Conservation (phyloP, 2,329 filamentous ascomycete species). For the Chaetomiaceae sp. region DNA sequence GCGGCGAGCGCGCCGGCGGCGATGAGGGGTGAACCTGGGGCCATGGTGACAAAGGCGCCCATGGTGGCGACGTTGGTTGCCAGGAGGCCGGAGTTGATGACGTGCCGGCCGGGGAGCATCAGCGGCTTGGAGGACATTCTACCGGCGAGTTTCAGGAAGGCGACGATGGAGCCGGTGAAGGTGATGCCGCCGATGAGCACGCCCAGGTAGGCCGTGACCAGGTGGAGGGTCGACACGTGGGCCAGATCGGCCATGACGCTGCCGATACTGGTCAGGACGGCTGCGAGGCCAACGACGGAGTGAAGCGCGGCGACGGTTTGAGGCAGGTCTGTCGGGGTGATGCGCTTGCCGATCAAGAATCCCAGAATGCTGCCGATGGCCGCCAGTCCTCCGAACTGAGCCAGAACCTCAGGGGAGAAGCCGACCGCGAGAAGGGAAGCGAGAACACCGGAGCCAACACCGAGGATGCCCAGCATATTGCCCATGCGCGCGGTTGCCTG, state of each 20-base stretch:
- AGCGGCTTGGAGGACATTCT: conserved; percentile 75
- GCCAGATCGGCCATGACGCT: conserved; percentile 73
- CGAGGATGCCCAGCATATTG: conserved; percentile 81
- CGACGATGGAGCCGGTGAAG: conserved; percentile 86
- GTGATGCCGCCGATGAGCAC: conserved; percentile 85
- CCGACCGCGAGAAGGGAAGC: conserved; percentile 78
- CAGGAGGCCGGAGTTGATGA: conserved; percentile 70
- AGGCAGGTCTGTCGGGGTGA: conserved; percentile 81
- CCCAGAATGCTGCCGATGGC: conserved; percentile 63
- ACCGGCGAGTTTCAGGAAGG: conserved; percentile 81
- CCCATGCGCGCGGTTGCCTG: conserved; percentile 79
- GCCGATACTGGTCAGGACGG: conserved; percentile 82
- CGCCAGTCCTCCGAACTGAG: conserved; percentile 75
- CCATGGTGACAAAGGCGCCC: conserved; percentile 77
- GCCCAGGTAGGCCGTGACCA: conserved; percentile 81
- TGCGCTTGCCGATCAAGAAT: conserved; percentile 75
- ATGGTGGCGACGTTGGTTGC: conserved; percentile 76
- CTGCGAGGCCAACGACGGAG: conserved; percentile 84
- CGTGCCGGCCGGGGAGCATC: conserved; percentile 67
- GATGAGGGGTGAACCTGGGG: conserved; percentile 71
- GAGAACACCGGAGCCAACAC: conserved; percentile 76
- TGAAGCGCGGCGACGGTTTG: conserved; percentile 87
- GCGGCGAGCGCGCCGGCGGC: conserved; percentile 73
- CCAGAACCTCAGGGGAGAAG: conserved; percentile 71
- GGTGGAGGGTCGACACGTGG: conserved; percentile 70